These are phyloP conservation scores for Akanthomyces dipterigenus DNA, from an alignment of 2,329 filamentous ascomycete species.

Conservation along the genomic window DNA sequence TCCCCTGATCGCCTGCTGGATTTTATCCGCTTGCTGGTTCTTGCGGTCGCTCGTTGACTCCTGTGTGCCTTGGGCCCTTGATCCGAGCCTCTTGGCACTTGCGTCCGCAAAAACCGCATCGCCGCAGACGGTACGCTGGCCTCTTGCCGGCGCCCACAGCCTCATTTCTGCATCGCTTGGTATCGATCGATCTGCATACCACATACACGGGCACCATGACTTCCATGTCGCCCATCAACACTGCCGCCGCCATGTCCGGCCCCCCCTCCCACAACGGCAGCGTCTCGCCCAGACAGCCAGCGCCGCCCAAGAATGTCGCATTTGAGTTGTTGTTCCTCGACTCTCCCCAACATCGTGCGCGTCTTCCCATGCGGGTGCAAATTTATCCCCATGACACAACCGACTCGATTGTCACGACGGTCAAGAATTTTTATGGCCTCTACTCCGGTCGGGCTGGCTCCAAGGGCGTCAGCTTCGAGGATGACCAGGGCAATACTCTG, in stretches of 20 bases:
- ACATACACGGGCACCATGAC: conserved; percentile 32
- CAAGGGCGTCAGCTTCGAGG: conserved; percentile 90
- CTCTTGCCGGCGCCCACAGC: conserved; percentile 6
- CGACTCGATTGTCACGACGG: conserved; percentile 94
- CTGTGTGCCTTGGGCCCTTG: conserved; percentile 1
- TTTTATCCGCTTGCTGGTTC: background rate
- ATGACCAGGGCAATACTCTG: conserved; percentile 78
- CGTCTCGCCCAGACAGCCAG: conserved; percentile 39
- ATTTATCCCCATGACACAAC: conserved; percentile 95
- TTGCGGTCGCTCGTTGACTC: background rate
- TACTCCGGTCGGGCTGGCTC: conserved; percentile 66
- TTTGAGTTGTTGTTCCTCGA: conserved; percentile 69
- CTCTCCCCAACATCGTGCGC: conserved; percentile 61
- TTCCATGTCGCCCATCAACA: conserved; percentile 39
- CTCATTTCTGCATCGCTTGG: conserved; percentile 10
- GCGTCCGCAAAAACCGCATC: conserved; percentile 27
- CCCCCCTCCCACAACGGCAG: conserved; percentile 36
- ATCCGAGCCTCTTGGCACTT: conserved; percentile 1
- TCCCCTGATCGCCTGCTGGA: background rate
- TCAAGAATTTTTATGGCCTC: conserved; percentile 98
- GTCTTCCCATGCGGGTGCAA: conserved; percentile 77
- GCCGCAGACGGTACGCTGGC: background rate
- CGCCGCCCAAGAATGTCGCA: conserved; percentile 65
- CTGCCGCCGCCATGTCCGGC: conserved; percentile 25
- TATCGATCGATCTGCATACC: conserved; percentile 21